These are phyloP conservation scores for Xylariales sp. DNA, from an alignment of 2,329 filamentous ascomycete genomes.

Conservation along the genomic window DNA sequence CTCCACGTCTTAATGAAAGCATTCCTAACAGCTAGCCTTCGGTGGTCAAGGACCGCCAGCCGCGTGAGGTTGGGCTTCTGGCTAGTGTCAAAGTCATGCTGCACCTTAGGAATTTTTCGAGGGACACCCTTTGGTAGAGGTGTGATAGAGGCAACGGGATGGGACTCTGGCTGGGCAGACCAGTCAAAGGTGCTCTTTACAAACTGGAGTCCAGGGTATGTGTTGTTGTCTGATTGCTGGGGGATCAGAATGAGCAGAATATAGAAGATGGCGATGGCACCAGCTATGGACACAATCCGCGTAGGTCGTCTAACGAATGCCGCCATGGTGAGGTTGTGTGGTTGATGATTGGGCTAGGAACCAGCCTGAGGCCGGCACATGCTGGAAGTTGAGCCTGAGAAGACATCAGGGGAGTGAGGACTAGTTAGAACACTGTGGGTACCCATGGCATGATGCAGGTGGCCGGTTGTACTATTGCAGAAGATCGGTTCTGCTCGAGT, in stretches of 20 bases:
- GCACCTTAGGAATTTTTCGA: conserved; percentile 7
- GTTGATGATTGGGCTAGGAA: no score
- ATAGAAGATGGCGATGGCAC: conserved; percentile 8
- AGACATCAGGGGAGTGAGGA: no score
- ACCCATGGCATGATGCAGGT: no score
- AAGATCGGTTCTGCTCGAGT: no score
- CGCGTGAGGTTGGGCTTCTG: conserved; percentile 12
- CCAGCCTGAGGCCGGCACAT: no score
- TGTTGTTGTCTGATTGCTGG: conserved; percentile 5
- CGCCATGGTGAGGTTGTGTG: conserved; percentile 7
- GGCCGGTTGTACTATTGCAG: no score
- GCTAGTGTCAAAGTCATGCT: conserved; percentile 29
- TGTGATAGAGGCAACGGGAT: conserved; percentile 8
- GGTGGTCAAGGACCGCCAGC: conserved; percentile 18
- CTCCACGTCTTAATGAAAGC: conserved; percentile 42
- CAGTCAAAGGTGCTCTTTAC: conserved; percentile 10
- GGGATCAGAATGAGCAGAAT: conserved; percentile 10
- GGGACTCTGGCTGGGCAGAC: conserved; percentile 5
- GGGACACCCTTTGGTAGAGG: conserved; percentile 4
- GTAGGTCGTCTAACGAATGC: conserved; percentile 7
- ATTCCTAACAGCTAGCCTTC: conserved; percentile 32
- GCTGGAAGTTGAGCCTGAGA: no score
- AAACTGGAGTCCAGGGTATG: conserved; percentile 6
- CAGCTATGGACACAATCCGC: conserved; percentile 6
- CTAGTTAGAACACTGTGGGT: no score